Base-by-base conservation (phyloP, 2,329 filamentous ascomycete species). In the Periconia sp. region DNA sequence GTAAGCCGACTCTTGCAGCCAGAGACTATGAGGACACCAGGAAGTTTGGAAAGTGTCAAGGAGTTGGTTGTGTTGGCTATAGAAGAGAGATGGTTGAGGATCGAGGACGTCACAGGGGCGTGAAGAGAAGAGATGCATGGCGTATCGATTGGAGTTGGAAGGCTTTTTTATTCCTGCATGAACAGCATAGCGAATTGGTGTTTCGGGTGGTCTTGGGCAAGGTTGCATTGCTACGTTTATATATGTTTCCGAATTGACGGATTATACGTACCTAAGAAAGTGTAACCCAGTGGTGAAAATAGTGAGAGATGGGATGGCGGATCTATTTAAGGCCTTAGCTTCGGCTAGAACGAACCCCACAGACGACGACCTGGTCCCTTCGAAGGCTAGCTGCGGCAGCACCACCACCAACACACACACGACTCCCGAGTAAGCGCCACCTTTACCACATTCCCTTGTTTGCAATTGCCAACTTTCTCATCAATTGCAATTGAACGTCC, bases 1-100 rank as follows among this genome's bases (percentile, higher is more conserved):
- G 67, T 79, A 1, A 67, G 71, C 31, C 65, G 66, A 46, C 45
- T 75, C 51, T 54, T 80, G 18, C 74, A 77, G 56, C 76, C 77
- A 6, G 70, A 74, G 43, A 60, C 58, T 18, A 52, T 75, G 49
- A 61, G 61, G 1, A 49, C 47, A n/a, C 49, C 60, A 23, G 67
- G 51, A 5, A 44, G 58, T 1, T 17, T 73, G 45, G 60, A 59
- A 3, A 70, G 70, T 44, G 63, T 68, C 14, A 68, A 64, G 61
- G 71, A 73, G 53, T 52, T 75, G 56, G 68, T 73, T 13, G 64
- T 70, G 7, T 30, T 65, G 40, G 72, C 69, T 20, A 42, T 75
- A 27, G 68, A 68, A 59, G 61, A 67, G 57, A 44, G 67, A 50
- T 75, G 71, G 71, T 50, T 75, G 50, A 62, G 63, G 27, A 61